These are phyloP conservation scores for Solanum paucissectum DNA, from an alignment of 257 asterid species.

Conservation along the genomic window DNA sequence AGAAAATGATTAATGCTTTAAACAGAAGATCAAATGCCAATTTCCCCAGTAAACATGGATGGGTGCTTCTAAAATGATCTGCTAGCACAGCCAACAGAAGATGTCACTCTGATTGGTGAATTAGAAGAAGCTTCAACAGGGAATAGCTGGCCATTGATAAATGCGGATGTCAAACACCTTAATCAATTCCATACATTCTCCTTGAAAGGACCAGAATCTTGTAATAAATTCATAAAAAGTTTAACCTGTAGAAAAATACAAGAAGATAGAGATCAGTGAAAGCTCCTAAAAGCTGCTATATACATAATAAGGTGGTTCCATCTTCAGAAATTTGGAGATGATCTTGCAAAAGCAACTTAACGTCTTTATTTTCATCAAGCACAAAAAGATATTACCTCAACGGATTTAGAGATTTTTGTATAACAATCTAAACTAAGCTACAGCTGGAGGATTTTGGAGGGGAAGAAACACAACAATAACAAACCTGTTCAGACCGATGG, in stretches of 20 bases:
- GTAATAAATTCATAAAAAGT: slow-evolving; percentile 53
- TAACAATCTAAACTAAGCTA: not conserved
- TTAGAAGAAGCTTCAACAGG: not conserved
- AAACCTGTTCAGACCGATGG: not conserved
- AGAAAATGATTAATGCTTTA: not conserved
- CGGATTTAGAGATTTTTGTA: not conserved
- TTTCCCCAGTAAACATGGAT: not conserved
- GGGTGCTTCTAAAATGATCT: not conserved
- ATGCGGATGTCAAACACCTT: not conserved
- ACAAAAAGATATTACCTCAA: not conserved
- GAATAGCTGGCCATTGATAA: not conserved
- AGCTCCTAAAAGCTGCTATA: not conserved
- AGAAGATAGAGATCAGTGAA: not conserved
- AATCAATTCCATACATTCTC: slow-evolving; percentile 13
- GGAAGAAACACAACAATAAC: not conserved
- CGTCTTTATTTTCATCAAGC: not conserved
- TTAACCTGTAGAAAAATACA: slow-evolving; percentile 37
- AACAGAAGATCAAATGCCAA: not conserved
- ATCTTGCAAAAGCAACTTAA: not conserved
- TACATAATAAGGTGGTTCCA: not conserved
- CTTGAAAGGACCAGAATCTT: slow-evolving; percentile 81
- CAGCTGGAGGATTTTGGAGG: not conserved
- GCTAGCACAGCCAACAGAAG: not conserved
- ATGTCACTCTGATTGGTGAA: not conserved
- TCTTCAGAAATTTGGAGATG: not conserved